Base-by-base conservation (phyloP, 2,329 filamentous ascomycete species). In the Alternaria sp. region DNA sequence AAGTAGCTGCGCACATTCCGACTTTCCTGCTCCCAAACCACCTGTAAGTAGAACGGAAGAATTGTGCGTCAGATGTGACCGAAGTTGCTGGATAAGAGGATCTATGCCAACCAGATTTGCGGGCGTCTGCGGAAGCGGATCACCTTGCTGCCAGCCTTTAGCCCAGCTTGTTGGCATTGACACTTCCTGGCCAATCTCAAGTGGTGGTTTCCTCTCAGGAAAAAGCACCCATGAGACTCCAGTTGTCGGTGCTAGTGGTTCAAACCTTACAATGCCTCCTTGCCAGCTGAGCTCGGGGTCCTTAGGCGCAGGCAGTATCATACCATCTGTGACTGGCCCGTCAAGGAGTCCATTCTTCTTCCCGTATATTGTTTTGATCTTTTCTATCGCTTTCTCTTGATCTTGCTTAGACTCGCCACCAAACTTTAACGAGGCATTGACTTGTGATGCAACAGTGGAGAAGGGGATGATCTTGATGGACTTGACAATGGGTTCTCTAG, bases 21-120 rank as follows among this genome's bases (percentile, higher is more conserved):
- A 93, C 80, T 99, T 99, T 26, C 95, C 95, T 22, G 94, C 90
- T 0, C 95, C 95, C 66, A 97, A 87, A 0, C 91, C 92, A 39
- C 95, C 95, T 0, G 93, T 96, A 43, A 99, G 79, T 24, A 99
- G 83, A 1, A 97, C 91, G 0, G 95, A 98, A 0, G 94, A 97
- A 65, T 92, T 87, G 68, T 96, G 91, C 0, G 89, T 88, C 4
- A 99, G 82, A 68, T 96, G 91, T 2, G 88, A 89, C 61, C 90
- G 84, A 20, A 96, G 83, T 66, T 92, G 88, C 6, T 86, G 83
- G 28, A 97, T 85, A 0, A 96, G 81, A 2, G 85, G 81, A 69
- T 98, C 93, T 58, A 98, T 94, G 1, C 94, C 94, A 18, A 98
- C 93, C 66, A 99, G 83, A 4, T 84, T 76, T 9, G 90, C 87